Percentiles rank a stretch among this genome's conserved stretches.
Evolutionary conservation across 2,329 filamentous ascomycete genomes (phyloP).

Genomic region (Neospermospora avenae): DNA sequence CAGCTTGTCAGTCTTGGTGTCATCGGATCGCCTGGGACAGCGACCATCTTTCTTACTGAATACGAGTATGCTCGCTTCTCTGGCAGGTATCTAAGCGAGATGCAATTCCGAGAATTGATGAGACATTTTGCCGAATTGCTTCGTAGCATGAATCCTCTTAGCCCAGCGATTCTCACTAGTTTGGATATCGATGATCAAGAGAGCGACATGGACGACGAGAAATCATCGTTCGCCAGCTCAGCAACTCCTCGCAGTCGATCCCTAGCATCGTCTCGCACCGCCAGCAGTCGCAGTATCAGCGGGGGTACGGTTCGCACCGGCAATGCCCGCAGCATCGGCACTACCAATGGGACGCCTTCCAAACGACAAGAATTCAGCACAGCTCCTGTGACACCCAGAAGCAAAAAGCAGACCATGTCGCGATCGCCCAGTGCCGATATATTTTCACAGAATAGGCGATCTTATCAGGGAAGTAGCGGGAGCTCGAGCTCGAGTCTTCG

Average conservation of each 20-base stretch:
- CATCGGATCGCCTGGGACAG: constrained; percentile 50
- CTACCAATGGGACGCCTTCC: constrained; percentile 12
- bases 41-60: constrained; percentile 60
- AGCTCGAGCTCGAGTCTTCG: constrained; percentile 28
- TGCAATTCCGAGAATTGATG: constrained; percentile 77
- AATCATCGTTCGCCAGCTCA: constrained; percentile 24
- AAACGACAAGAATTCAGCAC: constrained; percentile 24
- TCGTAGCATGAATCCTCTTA: constrained; percentile 62
- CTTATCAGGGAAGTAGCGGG: constrained; percentile 23
- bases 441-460: constrained; percentile 27
- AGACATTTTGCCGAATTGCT: constrained; percentile 78
- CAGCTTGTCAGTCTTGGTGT: constrained; percentile 68
- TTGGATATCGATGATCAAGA: constrained; percentile 24
- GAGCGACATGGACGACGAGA: constrained; percentile 32
- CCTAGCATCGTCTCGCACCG: constrained; percentile 24
- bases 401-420: constrained; percentile 19
- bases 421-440: constrained; percentile 25
- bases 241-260: constrained; percentile 29
- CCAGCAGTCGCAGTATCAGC: constrained; percentile 26
- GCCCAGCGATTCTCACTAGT: constrained; percentile 23
- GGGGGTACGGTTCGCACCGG: constrained; percentile 33
- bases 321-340: constrained; percentile 20
- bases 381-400: constrained; percentile 29
- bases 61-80: constrained; percentile 90
- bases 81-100: constrained; percentile 61